Evolutionary conservation across 768 basidiomycete species (phyloP), one percentile per base, ranked within the genome.

Genomic region (Lactarius vividus): DNA sequence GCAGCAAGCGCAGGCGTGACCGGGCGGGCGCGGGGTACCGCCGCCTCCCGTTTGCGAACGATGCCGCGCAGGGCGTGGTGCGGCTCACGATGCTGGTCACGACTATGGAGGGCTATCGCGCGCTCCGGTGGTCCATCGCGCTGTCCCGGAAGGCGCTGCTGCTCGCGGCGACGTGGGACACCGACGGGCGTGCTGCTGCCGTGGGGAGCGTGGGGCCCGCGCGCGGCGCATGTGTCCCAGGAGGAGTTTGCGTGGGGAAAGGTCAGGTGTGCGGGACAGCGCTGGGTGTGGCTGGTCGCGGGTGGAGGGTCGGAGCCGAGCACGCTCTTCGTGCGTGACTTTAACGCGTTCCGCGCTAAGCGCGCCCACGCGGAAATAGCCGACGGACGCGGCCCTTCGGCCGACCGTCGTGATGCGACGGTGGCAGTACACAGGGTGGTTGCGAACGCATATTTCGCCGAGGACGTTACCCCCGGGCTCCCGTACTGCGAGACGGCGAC

Each of bases 401-500:
- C 40, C 54, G 49, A 52, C 49, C 16, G 10, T 52, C 10, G 26
- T 13, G 9, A n/a, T 49, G 46, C 20, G 4, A 11, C 49, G 10
- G 49, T n/a, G 49, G 26, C 49, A 26, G 26, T 26, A 7, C 20
- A 23, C 4, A 23, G 49, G 49, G 49, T 52, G 37, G 18, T 15
- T 20, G n/a, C 6, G n/a, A 62, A 23, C 29, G 54, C 31, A 18
- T 33, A 40, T 33, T 56, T 33, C 23, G 20, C 23, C 11, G 18
- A 46, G 31, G 28, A 39, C 39, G 52, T n/a, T 20, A 26, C 26
- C 16, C 53, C 61, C 9, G 42, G 40, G 39, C 29, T 56, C 18
- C 54, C 16, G 20, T 62, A 35, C 40, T 23, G 23, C 40, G 62
- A 62, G 55, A 55, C 35, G n/a, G 33, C n/a, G 55, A 44, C n/a